These are phyloP conservation scores for Solanum commersonii DNA, from an alignment of 257 asterid genomes.

Conservation along the genomic window DNA sequence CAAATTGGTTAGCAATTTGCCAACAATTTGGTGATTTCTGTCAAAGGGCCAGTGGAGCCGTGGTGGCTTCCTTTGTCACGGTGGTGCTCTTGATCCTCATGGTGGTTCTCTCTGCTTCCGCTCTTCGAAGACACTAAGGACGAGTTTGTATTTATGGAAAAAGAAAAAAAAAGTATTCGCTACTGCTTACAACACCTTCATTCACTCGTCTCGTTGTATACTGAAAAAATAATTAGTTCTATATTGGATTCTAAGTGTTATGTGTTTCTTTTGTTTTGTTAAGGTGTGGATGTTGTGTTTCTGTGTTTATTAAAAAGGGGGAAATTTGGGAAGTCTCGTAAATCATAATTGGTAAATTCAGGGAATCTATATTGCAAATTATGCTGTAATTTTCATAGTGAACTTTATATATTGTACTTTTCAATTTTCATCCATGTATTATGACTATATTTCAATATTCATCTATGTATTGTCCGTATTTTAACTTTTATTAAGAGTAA, in stretches of 20 bases:
- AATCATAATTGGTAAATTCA: background rate
- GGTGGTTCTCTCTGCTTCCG: constrained; percentile 45
- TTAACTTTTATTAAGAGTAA: background rate
- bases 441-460: background rate
- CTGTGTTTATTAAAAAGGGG: background rate
- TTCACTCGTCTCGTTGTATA: background rate
- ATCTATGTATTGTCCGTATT: background rate
- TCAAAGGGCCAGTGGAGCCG: constrained; percentile 37
- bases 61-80: constrained; percentile 36
- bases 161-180: background rate
- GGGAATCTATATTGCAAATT: background rate
- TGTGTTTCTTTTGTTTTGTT: background rate
- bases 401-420: background rate
- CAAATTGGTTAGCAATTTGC: constrained; percentile 67
- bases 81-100: constrained; percentile 31
- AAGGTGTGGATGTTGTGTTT: background rate
- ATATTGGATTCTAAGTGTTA: background rate
- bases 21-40: constrained; percentile 56
- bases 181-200: background rate
- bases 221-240: background rate
- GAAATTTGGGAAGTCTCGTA: background rate
- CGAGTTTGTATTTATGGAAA: background rate
- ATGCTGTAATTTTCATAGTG: background rate
- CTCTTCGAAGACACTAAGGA: constrained; percentile 27
- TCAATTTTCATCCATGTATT: background rate